These are phyloP conservation scores for Apiospora arundinis DNA, from an alignment of 2,329 filamentous ascomycete species.

Conservation along the genomic window DNA sequence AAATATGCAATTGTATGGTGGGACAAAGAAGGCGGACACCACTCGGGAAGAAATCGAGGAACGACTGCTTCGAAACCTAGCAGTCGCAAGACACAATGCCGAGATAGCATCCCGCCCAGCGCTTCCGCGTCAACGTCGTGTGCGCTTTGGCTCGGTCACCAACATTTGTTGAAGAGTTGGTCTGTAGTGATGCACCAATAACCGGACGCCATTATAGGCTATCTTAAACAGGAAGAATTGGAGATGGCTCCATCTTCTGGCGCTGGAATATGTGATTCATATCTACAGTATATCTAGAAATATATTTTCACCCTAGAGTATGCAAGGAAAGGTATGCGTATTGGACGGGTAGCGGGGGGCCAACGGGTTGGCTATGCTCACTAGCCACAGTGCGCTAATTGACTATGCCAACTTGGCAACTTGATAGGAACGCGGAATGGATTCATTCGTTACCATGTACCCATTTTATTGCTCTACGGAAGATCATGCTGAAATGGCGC, in stretches of 20 bases:
- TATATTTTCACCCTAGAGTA: too few relatives aligned
- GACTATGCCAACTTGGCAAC: neutral
- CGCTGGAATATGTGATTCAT: too few relatives aligned
- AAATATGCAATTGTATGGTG: neutral
- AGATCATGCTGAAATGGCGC: too few relatives aligned
- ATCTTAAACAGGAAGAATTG: neutral
- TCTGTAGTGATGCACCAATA: neutral
- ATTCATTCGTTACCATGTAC: too few relatives aligned
- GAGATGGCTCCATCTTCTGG: neutral
- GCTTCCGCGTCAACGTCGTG: neutral
- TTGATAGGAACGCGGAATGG: neutral
- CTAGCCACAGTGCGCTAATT: neutral
- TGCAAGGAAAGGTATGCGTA: too few relatives aligned
- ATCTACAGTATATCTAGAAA: too few relatives aligned
- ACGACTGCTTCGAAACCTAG: constrained; percentile 6
- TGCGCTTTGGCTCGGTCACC: neutral
- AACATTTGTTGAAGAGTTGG: neutral
- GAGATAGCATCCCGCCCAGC: constrained; percentile 8
- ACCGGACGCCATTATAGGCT: constrained; percentile 2
- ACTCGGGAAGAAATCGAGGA: neutral
- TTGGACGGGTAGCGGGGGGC: too few relatives aligned
- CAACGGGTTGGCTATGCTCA: too few relatives aligned
- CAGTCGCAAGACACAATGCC: constrained; percentile 9
- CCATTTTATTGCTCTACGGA: too few relatives aligned
- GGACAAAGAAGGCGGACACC: neutral